phyloP scores from a whole-genome alignment of 2,329 filamentous ascomycete genomes.

The Fusarium nelsonii region DNA sequence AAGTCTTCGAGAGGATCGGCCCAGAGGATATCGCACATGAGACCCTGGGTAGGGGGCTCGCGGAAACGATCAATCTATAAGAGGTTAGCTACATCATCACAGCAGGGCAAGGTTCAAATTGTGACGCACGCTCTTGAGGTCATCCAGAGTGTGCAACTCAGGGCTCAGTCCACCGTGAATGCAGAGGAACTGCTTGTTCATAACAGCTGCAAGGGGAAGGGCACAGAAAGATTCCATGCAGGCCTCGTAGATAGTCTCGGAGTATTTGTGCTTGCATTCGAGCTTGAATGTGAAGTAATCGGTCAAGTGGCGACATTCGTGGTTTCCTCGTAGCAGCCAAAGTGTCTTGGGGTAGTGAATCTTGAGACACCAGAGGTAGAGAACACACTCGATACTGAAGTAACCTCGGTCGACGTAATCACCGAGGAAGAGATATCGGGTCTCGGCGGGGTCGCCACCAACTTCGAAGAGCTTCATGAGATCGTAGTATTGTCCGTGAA shows the following conservation, averaged over 20 bases:
- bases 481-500: slow-evolving; percentile 99
- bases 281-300: slow-evolving; percentile 99
- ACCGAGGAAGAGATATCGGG: slow-evolving; percentile 94
- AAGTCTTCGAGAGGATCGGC: slow-evolving; percentile 98
- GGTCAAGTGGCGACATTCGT: slow-evolving; percentile 98
- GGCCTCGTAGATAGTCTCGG: slow-evolving; percentile 93
- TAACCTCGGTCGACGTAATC: slow-evolving; percentile 99
- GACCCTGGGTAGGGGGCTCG: slow-evolving; percentile 94
- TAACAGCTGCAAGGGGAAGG: slow-evolving; percentile 91
- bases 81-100: slow-evolving; percentile 29
- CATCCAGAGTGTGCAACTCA: slow-evolving; percentile 94
- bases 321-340: slow-evolving; percentile 96
- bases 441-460: slow-evolving; percentile 95
- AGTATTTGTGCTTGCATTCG: slow-evolving; percentile 99
- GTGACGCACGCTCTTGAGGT: slow-evolving; percentile 82
- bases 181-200: slow-evolving; percentile 99
- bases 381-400: slow-evolving; percentile 98
- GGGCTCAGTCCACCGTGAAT: slow-evolving; percentile 97
- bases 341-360: slow-evolving; percentile 99
- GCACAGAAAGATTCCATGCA: slow-evolving; percentile 99
- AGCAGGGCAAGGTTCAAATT: not conserved
- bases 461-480: slow-evolving; percentile 99
- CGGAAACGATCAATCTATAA: slow-evolving; percentile 93
- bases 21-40: slow-evolving; percentile 99
- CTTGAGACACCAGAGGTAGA: slow-evolving; percentile 98